phyloP scores from a whole-genome alignment of 2,329 filamentous ascomycete species.

The Paramyrothecium roridum region DNA sequence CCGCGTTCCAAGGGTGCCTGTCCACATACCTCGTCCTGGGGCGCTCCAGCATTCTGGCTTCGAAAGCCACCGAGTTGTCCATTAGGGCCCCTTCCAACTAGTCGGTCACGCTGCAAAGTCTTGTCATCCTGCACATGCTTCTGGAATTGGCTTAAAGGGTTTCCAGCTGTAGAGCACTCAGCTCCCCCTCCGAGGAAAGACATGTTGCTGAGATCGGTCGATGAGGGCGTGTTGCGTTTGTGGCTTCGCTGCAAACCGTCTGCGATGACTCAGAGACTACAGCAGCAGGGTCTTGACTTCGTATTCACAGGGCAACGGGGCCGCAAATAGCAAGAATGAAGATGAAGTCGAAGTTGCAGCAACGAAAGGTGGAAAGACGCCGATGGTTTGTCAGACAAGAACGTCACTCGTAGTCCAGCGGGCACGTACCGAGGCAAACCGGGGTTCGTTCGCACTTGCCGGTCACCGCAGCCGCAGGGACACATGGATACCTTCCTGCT shows the following conservation, averaged over 20 bases:
- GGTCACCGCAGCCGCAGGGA: background rate
- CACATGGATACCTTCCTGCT: no score
- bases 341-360: conserved; percentile 7
- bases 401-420: background rate
- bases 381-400: conserved; percentile 19
- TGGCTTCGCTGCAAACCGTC: no score
- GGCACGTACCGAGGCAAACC: background rate
- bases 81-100: conserved; percentile 71
- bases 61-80: conserved; percentile 75
- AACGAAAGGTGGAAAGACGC: conserved; percentile 19
- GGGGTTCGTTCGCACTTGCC: background rate
- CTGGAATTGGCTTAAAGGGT: conserved; percentile 94
- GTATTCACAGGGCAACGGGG: background rate
- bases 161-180: conserved; percentile 94
- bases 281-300: no score
- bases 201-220: conserved; percentile 52
- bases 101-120: conserved; percentile 84
- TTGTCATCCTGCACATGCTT: conserved; percentile 98
- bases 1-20: background rate
- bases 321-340: conserved; percentile 1
- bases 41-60: conserved; percentile 63
- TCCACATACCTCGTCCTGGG: conserved; percentile 66
- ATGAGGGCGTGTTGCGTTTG: conserved; percentile 3
- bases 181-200: conserved; percentile 93
- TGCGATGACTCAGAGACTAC: no score